Evolutionary conservation across 2,329 filamentous ascomycete species (phyloP), one percentile per base, ranked within the genome.

Genomic region (Corynespora cassiicola): DNA sequence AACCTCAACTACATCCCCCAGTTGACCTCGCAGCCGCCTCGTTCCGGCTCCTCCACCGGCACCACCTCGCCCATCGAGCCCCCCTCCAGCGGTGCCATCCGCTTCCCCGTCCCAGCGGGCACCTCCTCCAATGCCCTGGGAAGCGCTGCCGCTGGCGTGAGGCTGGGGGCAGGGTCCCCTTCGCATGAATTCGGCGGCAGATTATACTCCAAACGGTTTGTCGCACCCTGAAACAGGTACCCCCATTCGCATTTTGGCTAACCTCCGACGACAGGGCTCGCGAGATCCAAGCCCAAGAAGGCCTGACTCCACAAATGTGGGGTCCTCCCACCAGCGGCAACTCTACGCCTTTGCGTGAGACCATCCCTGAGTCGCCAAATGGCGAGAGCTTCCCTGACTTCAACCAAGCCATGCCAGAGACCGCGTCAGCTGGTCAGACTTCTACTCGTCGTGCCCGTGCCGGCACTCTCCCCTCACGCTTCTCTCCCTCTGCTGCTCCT

Each of bases 211-310:
- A 97, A 97, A 77, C 85, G 94, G 90, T 96, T 81, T 64, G 84
- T 75, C 52, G 42, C 50, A 54, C 43, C 42, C 47, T 64, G 57
- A 51, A 65, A 65, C 60, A 56, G 39, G 39, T 31, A 47, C 44
- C 47, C 40, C 22, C 28, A 36, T 50, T 33, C 27, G 32, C 39
- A 45, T 44, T 48, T 32, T 52, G 36, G 55, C 63, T 68, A 61
- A 68, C 55, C 19, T 53, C 43, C 34, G 40, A 52, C 43, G 32
- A 46, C 60, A 96, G 92, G 65, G 91, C 94, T 53, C 83, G 94
- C 68, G 94, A 99, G 71, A 96, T 97, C 47, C 92, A 97, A 75
- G 91, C 91, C 37, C 91, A 96, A 74, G 92, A 97, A 79, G 91
- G 91, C 34, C 79, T 96, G 32, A 75, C 76, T 65, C 85, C 78